phyloP scores from a whole-genome alignment of 2,329 filamentous ascomycete species.

The Colletotrichum sp. region DNA sequence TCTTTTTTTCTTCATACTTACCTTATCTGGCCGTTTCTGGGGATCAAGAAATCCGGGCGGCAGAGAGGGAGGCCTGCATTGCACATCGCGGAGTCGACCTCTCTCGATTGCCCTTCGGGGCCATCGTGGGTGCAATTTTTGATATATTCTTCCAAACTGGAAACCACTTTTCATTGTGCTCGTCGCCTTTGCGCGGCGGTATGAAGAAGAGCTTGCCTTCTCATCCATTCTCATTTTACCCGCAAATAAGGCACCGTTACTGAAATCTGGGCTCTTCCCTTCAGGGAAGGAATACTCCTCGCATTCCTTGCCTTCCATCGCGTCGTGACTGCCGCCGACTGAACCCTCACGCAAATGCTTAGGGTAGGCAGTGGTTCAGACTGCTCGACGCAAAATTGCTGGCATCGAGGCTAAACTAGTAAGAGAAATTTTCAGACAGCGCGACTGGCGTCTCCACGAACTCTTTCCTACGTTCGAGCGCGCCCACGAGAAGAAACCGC shows the following conservation, averaged over 20 bases:
- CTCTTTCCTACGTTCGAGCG: background rate
- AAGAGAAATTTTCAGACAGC: background rate
- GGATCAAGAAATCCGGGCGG: conserved; percentile 48
- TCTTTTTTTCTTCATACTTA: conserved; percentile 51
- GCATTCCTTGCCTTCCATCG: background rate
- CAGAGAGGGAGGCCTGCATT: conserved; percentile 56
- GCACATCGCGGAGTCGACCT: conserved; percentile 42
- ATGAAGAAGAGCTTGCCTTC: conserved; percentile 21
- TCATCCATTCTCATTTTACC: background rate
- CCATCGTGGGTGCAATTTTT: conserved; percentile 25
- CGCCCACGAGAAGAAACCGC: background rate
- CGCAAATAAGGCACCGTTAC: no score
- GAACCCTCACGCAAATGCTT: background rate
- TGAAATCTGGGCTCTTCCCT: background rate
- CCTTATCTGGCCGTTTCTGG: conserved; percentile 45
- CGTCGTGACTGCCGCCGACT: background rate
- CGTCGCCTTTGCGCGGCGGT: conserved; percentile 19
- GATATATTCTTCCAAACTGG: conserved; percentile 8
- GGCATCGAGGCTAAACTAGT: background rate
- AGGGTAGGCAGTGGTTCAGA: background rate
- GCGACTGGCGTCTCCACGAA: background rate
- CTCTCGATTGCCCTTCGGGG: conserved; percentile 25
- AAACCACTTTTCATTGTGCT: conserved; percentile 25
- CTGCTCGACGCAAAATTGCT: fast-evolving
- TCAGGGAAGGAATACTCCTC: no score